Evolutionary conservation across 1,139 yeast genomes (phyloP).

Genomic region (Candida neerlandica): DNA sequence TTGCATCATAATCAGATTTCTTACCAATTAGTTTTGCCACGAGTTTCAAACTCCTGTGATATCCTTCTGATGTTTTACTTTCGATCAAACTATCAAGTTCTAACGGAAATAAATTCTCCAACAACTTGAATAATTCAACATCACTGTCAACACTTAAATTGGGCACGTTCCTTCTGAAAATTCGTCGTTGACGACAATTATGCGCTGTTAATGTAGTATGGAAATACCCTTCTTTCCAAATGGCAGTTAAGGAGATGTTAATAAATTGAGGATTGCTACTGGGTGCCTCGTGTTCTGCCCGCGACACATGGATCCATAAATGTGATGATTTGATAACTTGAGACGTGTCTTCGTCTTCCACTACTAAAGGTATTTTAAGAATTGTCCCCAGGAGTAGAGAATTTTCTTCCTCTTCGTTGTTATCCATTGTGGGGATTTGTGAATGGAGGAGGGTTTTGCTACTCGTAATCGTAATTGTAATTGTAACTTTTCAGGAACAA

Average conservation of each 20-base stretch:
- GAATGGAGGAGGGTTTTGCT: neutral
- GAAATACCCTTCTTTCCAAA: conserved; percentile 17
- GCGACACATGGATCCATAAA: conserved; percentile 17
- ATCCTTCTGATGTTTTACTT: conserved; percentile 9
- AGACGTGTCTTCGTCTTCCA: conserved; percentile 13
- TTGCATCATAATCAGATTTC: conserved; percentile 11
- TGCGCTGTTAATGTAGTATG: conserved; percentile 15
- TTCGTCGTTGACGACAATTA: neutral
- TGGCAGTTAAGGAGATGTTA: conserved; percentile 16
- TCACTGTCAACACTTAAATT: conserved; percentile 11
- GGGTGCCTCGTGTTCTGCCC: conserved; percentile 13
- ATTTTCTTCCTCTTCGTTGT: neutral
- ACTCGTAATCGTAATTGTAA: neutral
- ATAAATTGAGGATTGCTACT: conserved; percentile 17
- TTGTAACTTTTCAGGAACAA: neutral
- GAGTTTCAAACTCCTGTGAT: conserved; percentile 10
- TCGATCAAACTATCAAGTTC: conserved; percentile 17
- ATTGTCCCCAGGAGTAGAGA: conserved; percentile 13
- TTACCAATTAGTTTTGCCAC: conserved; percentile 13
- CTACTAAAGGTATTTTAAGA: conserved; percentile 13
- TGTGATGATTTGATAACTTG: conserved; percentile 9
- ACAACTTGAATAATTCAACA: conserved; percentile 12
- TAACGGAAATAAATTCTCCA: conserved; percentile 17
- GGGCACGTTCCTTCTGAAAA: conserved; percentile 13
- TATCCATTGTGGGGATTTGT: neutral